phyloP scores from a whole-genome alignment of 2,329 filamentous ascomycete genomes.

The Grosmannia huntii region DNA sequence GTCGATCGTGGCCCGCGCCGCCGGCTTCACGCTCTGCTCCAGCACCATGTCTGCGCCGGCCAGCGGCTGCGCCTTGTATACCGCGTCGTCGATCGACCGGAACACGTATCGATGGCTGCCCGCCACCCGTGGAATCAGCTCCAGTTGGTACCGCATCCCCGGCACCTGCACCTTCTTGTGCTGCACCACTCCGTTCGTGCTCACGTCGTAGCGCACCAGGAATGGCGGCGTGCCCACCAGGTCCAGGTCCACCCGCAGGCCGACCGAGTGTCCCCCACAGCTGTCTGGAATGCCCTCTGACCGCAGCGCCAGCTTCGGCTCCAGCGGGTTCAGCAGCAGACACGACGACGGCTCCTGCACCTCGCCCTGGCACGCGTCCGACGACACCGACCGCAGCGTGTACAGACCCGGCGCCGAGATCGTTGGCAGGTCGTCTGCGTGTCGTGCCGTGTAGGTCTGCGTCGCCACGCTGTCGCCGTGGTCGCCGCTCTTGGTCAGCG shows the following conservation, averaged over 20 bases:
- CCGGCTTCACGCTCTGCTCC: constrained; percentile 86
- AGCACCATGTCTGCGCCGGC: constrained; percentile 50
- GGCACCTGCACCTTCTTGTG: constrained; percentile 44
- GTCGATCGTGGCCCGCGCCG: constrained; percentile 65
- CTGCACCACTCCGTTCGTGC: constrained; percentile 45
- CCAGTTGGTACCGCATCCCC: constrained; percentile 71
- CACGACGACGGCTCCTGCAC: constrained; percentile 92
- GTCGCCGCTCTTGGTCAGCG: constrained; percentile 56
- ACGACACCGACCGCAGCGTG: constrained; percentile 66
- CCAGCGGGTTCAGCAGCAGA: constrained; percentile 76
- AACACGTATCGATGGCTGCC: constrained; percentile 84
- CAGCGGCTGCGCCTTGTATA: constrained; percentile 59
- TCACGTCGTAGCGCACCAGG: constrained; percentile 62
- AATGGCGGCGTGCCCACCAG: constrained; percentile 90
- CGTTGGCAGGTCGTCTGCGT: constrained; percentile 46
- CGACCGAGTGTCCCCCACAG: constrained; percentile 87
- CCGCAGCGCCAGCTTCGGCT: constrained; percentile 63
- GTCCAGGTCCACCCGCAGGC: constrained; percentile 77
- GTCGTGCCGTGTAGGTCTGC: constrained; percentile 49
- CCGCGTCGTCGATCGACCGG: constrained; percentile 63
- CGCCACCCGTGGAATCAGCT: constrained; percentile 67
- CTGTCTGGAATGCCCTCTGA: constrained; percentile 83
- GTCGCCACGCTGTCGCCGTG: constrained; percentile 46
- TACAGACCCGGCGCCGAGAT: constrained; percentile 78
- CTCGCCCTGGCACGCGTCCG: constrained; percentile 73